Base-by-base conservation (phyloP, 2,329 filamentous ascomycete genomes). In the Herpotrichia juniperi region DNA sequence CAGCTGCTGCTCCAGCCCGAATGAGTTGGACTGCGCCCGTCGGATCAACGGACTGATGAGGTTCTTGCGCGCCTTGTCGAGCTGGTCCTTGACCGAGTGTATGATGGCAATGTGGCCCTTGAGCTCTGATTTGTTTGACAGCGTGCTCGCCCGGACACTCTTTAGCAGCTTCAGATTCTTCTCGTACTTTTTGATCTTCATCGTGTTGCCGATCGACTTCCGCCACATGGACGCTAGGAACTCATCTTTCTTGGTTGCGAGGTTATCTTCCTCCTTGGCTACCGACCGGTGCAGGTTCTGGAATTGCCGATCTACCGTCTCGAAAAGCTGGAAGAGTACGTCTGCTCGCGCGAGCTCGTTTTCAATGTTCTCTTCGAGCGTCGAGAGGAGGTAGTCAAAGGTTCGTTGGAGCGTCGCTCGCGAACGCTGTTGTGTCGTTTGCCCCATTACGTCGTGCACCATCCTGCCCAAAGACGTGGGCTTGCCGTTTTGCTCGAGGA, bases 231-330 rank as follows among this genome's bases (percentile, higher is more conserved):
- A 88, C 2, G 88, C 87, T 37, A 97, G 86, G 64, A 94, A 83
- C 66, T 96, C 91, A 56, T 86, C 87, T 70, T 96, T 90, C 25
- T 87, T 80, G 35, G 88, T 87, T 57, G 96, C 91, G 69, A 97
- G 91, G 5, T 84, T 83, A 57, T 89, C 87, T 17, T 88, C 86
- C 76, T 97, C 93, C 64, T 91, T 90, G 49, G 90, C 88, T 9
- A 96, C 92, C 4, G 87, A 89, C 54, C 92, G 88, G 57, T 91
- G 91, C 1, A 97, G 82, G 71, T 94, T 96, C 56, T 92, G 83
- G 74, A 97, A 96, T 71, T 96, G 91, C 47, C 87, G 84, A 75
- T 97, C 93, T 62, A 97, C 92, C 53, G 87, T 85, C 71, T 96
- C 92, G 73, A 97, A 97, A n/a, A 96, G 86, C 3, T 85, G 85